Conservation (phyloP, 176 grass and related monocot genomes). For the Tuctoria greenei region DNA sequence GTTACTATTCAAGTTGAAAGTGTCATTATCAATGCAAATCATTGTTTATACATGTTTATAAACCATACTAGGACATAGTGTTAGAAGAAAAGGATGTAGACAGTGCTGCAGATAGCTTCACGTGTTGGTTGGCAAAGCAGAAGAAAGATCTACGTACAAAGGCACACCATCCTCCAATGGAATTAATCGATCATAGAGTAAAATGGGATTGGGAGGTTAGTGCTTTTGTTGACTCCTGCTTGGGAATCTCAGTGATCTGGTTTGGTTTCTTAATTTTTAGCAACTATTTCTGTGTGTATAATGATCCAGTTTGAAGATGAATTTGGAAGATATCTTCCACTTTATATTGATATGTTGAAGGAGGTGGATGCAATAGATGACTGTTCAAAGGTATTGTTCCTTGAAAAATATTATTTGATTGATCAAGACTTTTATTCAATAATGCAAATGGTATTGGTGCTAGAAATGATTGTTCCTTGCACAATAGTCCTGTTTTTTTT, state of each 20-base stretch:
- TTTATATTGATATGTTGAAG: slow-evolving; percentile 25
- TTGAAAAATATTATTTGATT: neutral
- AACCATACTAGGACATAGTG: neutral
- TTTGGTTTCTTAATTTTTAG: neutral
- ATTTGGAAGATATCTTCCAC: slow-evolving; percentile 22
- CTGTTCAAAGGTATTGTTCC: neutral
- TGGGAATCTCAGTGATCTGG: neutral
- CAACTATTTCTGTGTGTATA: neutral
- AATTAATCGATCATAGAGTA: neutral
- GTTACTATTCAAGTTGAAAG: too few species aligned
- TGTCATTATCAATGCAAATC: neutral
- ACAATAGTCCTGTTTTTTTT: too few species aligned
- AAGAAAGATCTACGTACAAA: slow-evolving; percentile 9
- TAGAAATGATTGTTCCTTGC: too few species aligned
- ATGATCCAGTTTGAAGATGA: slow-evolving; percentile 33
- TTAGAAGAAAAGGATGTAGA: neutral
- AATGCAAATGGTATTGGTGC: too few species aligned
- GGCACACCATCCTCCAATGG: slow-evolving; percentile 3
- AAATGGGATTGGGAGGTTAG: slow-evolving; percentile 37
- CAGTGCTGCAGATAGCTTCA: neutral
- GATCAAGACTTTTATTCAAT: too few species aligned
- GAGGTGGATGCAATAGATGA: slow-evolving; percentile 26
- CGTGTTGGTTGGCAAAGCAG: slow-evolving; percentile 6
- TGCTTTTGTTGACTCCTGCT: neutral
- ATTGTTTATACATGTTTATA: neutral